phyloP scores from a whole-genome alignment of 805 yeast species.

The Hemisphaericaspora nanyangensis region DNA sequence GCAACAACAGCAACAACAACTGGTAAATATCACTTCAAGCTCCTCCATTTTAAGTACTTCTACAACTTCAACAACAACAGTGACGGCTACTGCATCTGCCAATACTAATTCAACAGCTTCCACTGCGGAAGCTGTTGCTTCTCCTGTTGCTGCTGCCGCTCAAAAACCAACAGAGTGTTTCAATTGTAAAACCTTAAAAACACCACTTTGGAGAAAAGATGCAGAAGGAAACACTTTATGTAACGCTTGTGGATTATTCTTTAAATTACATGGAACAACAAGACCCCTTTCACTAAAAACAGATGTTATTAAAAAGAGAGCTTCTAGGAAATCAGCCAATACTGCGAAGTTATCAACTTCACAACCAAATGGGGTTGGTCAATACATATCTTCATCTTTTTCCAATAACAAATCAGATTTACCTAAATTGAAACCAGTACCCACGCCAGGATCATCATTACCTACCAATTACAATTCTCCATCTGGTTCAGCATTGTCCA shows the following conservation, averaged over 20 bases:
- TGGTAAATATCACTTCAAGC: no score
- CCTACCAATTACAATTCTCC: slow-evolving; percentile 2
- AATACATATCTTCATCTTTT: slow-evolving; percentile 3
- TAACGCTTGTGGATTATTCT: slow-evolving; percentile 62
- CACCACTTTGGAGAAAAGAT: slow-evolving; percentile 64
- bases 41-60: no score
- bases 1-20: not conserved
- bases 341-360: slow-evolving; percentile 1
- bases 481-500: not conserved
- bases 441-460: slow-evolving; percentile 7
- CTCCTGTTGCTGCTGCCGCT: not conserved
- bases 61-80: no score
- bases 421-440: not conserved
- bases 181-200: slow-evolving; percentile 56
- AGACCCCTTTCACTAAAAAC: slow-evolving; percentile 58
- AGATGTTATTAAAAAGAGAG: slow-evolving; percentile 54
- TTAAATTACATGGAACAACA: slow-evolving; percentile 59
- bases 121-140: not conserved
- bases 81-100: not conserved
- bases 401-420: not conserved
- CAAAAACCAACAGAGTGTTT: slow-evolving; percentile 31
- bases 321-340: slow-evolving; percentile 6
- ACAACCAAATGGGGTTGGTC: slow-evolving; percentile 1
- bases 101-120: not conserved
- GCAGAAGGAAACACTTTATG: slow-evolving; percentile 58